phyloP scores from a whole-genome alignment of 2,329 filamentous ascomycete genomes.

The Colletotrichum chrysophilum region DNA sequence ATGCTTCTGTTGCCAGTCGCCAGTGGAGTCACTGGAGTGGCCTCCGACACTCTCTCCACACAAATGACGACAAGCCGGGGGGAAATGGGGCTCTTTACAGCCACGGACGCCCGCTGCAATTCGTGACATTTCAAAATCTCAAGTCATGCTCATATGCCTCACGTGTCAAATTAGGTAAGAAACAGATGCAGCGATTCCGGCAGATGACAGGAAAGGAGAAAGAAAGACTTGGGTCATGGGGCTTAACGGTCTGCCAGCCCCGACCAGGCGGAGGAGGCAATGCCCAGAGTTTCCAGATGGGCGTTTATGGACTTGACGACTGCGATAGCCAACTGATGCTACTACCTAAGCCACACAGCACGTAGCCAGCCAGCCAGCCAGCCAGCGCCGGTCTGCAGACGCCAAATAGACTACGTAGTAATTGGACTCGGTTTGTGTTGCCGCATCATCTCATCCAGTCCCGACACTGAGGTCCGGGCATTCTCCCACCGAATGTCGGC shows the following conservation, averaged over 20 bases:
- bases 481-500: background rate
- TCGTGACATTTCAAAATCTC: background rate
- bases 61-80: constrained; percentile 10
- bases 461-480: background rate
- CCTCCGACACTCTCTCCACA: background rate
- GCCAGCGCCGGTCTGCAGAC: background rate
- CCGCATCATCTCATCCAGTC: background rate
- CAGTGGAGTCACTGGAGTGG: background rate
- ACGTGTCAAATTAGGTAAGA: background rate
- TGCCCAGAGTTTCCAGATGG: background rate
- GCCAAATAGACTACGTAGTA: background rate
- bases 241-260: background rate
- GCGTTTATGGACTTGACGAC: background rate
- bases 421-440: background rate
- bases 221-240: background rate
- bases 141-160: background rate
- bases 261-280: background rate
- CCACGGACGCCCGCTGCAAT: background rate
- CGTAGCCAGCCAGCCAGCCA: background rate
- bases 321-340: background rate
- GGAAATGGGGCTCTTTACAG: background rate
- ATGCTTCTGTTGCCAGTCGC: background rate
- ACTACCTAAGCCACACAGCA: background rate
- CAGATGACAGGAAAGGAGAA: background rate
- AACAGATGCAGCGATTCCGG: background rate